A percentile compares a stretch with the other conserved stretches of the same genome.
Conservation (phyloP, 495 filamentous ascomycete species). For the Penicilliopsis zonata region DNA sequence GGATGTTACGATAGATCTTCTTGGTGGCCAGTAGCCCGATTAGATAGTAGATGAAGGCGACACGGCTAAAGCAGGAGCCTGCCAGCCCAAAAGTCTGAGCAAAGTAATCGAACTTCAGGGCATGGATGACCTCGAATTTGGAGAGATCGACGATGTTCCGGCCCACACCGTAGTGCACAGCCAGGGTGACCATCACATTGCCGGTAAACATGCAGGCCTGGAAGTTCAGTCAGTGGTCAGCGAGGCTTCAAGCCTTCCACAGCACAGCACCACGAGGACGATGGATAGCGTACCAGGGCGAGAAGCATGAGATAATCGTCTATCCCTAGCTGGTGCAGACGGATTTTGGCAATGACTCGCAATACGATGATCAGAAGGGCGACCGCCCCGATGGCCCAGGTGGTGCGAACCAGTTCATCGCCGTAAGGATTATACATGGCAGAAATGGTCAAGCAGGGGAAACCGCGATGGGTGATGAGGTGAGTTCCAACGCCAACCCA, state of each 20-base stretch:
- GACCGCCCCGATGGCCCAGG: background rate
- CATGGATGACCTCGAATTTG: background rate
- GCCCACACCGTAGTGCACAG: background rate
- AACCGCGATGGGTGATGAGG: too few relatives aligned
- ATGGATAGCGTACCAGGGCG: background rate
- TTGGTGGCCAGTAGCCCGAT: conserved; percentile 22
- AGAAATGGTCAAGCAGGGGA: too few relatives aligned
- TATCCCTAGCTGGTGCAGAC: background rate
- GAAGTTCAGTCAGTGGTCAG: too few relatives aligned
- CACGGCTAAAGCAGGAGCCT: conserved; percentile 10
- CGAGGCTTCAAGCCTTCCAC: too few relatives aligned
- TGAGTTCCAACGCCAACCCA: too few relatives aligned
- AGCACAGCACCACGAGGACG: background rate
- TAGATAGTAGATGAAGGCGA: conserved; percentile 31
- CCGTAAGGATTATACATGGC: too few relatives aligned
- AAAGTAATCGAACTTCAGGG: background rate
- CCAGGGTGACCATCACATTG: background rate
- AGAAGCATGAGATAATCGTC: background rate
- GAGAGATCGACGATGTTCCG: background rate
- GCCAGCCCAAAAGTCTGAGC: conserved; percentile 1
- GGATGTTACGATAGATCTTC: conserved; percentile 10
- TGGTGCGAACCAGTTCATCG: conserved; percentile 1
- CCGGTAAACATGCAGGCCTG: background rate
- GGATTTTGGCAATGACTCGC: background rate
- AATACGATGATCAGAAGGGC: background rate